Conservation (phyloP, 805 yeast genomes). For the Ascoidea tarda region DNA sequence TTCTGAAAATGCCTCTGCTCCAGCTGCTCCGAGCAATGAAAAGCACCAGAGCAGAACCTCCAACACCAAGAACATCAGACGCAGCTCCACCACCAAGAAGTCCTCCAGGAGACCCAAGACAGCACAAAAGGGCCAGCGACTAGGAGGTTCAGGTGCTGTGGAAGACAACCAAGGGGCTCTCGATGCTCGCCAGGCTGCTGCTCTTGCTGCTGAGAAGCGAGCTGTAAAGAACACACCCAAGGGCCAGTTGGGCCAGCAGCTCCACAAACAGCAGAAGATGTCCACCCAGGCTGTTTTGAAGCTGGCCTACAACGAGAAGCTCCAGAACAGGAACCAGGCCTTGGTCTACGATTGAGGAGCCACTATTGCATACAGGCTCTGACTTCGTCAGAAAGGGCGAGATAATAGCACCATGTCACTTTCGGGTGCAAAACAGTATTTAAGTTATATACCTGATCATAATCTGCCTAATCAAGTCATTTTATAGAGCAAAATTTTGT, state of each 20-base stretch:
- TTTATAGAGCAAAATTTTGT: too few species aligned
- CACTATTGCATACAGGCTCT: too few species aligned
- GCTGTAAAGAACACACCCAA: not conserved
- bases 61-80: not conserved
- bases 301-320: not conserved
- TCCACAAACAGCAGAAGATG: not conserved
- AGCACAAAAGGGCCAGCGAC: not conserved
- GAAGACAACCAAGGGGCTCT: not conserved
- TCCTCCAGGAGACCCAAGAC: not conserved
- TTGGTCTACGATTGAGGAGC: too few species aligned
- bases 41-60: not conserved
- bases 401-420: too few species aligned
- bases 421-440: too few species aligned
- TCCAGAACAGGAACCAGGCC: not conserved
- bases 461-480: too few species aligned
- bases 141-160: not conserved
- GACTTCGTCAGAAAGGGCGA: too few species aligned
- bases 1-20: not conserved
- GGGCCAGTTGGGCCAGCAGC: not conserved
- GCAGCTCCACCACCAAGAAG: too few species aligned
- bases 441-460: too few species aligned
- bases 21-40: too few species aligned
- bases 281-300: not conserved
- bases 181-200: not conserved
- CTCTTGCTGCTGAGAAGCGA: not conserved